Conservation (phyloP, 148 eudicot species). For the Nyssa sinensis region DNA sequence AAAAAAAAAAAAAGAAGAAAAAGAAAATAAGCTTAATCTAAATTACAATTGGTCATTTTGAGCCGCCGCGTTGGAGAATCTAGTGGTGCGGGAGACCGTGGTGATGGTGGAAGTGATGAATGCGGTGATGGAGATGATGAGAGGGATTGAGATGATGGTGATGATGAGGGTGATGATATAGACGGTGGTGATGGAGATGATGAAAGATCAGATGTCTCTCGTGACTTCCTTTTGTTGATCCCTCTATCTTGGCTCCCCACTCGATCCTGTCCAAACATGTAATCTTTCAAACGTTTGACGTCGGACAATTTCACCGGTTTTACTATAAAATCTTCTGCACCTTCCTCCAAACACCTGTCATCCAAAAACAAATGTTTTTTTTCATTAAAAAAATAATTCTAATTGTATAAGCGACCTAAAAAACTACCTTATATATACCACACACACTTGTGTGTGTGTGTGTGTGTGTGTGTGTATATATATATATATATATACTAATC, state of each 20-base stretch:
- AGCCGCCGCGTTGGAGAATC: no score
- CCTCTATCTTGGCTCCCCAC: constrained; percentile 20
- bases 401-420: no score
- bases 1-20: no score
- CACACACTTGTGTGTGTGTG: no score
- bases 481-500: no score
- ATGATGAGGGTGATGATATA: constrained; percentile 29
- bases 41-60: constrained; percentile 28
- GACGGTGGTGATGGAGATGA: constrained; percentile 35
- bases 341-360: constrained; percentile 83
- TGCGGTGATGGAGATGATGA: no score
- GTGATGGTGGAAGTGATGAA: no score
- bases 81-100: constrained; percentile 33
- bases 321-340: constrained; percentile 81
- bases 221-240: constrained; percentile 59
- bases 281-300: constrained; percentile 60
- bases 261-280: constrained; percentile 60
- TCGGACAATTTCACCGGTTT: constrained; percentile 77
- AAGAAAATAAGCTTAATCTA: not conserved
- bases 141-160: no score
- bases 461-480: no score
- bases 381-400: no score
- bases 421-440: no score
- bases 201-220: constrained; percentile 43
- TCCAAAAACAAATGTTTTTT: not conserved